phyloP scores from a whole-genome alignment of 2,329 filamentous ascomycete species.

The Colletotrichum orbiculare region DNA sequence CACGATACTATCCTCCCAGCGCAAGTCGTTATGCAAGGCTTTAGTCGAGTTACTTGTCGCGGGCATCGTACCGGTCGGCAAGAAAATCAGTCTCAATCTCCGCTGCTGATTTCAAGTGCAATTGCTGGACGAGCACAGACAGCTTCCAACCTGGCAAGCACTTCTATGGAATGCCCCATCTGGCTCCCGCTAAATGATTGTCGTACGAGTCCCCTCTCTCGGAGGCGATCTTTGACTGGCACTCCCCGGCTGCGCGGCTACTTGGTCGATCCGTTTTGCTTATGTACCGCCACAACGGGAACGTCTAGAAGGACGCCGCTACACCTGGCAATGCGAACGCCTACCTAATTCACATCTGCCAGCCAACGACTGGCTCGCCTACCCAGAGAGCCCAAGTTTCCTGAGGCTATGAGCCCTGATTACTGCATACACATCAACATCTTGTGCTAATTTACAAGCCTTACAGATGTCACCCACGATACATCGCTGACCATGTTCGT shows the following conservation, averaged over 20 bases:
- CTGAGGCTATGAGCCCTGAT: slow-evolving; percentile 1
- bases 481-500: slow-evolving; percentile 1
- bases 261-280: slow-evolving; percentile 29
- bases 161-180: slow-evolving; percentile 18
- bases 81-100: slow-evolving; percentile 15
- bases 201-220: slow-evolving; percentile 34
- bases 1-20: neutral
- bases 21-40: slow-evolving; percentile 1
- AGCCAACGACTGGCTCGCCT: slow-evolving; percentile 21
- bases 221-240: slow-evolving; percentile 22
- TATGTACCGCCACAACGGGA: slow-evolving; percentile 32
- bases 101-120: slow-evolving; percentile 17
- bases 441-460: slow-evolving; percentile 2
- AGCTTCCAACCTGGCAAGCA: slow-evolving; percentile 10
- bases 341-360: slow-evolving; percentile 27
- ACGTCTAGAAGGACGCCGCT: slow-evolving; percentile 29
- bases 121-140: slow-evolving; percentile 8
- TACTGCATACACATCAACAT: neutral
- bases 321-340: slow-evolving; percentile 6
- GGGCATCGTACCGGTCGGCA: slow-evolving; percentile 7
- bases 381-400: slow-evolving; percentile 9
- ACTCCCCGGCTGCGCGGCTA: slow-evolving; percentile 33
- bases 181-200: slow-evolving; percentile 30
- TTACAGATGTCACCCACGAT: neutral
- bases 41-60: slow-evolving; percentile 4